Conservation (phyloP, 2,329 filamentous ascomycete genomes). For the Aureobasidium sp. region DNA sequence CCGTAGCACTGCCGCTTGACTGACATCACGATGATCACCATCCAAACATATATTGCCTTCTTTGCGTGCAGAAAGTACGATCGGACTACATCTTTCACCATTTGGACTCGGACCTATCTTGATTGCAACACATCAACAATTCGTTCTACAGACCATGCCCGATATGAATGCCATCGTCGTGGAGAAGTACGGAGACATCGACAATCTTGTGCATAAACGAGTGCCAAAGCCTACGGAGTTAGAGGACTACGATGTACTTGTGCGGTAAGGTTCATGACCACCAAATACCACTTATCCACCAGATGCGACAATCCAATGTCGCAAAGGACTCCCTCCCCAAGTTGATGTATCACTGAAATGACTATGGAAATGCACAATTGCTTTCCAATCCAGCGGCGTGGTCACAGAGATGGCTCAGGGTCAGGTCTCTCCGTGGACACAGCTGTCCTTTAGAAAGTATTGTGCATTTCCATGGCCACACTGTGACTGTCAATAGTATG, state of each 20-base stretch:
- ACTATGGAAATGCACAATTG: too few species aligned
- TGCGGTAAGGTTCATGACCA: slow-evolving; percentile 23
- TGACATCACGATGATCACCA: background rate
- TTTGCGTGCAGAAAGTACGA: background rate
- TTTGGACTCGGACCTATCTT: background rate
- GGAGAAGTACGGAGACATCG: slow-evolving; percentile 24
- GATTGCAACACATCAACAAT: background rate
- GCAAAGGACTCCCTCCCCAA: too few species aligned
- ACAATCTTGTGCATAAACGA: slow-evolving; percentile 24
- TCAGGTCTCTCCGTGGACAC: too few species aligned
- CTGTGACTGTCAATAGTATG: too few species aligned
- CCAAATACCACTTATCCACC: background rate
- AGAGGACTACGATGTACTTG: slow-evolving; percentile 30
- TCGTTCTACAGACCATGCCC: background rate
- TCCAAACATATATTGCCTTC: background rate
- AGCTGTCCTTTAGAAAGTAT: too few species aligned
- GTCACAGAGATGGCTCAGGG: too few species aligned
- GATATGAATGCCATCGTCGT: slow-evolving; percentile 30
- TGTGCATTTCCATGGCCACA: too few species aligned
- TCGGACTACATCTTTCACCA: background rate
- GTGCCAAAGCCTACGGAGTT: slow-evolving; percentile 29
- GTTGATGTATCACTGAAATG: too few species aligned
- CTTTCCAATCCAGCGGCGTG: too few species aligned
- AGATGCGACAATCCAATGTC: too few species aligned
- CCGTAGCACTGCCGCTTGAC: background rate